phyloP scores from a whole-genome alignment of 139 green algal genomes.

The Closterium sp. region DNA sequence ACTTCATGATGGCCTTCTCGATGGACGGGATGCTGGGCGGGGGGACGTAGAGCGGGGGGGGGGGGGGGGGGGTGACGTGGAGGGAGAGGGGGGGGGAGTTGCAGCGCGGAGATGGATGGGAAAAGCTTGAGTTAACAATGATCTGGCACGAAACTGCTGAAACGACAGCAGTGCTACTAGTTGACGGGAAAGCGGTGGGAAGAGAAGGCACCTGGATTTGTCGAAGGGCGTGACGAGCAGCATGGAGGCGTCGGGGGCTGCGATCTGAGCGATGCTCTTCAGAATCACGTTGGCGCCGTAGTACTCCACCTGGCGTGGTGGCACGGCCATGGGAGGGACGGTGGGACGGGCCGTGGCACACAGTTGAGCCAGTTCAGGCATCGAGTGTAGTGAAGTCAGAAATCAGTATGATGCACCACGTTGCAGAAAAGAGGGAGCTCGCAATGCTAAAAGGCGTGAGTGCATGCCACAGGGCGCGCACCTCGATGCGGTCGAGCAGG shows the following conservation, averaged over 20 bases:
- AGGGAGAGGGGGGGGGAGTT: background rate
- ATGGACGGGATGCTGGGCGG: slow-evolving; percentile 36
- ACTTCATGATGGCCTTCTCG: slow-evolving; percentile 64
- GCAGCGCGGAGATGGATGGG: background rate
- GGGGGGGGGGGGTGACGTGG: too few species aligned
- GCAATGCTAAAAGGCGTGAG: too few species aligned
- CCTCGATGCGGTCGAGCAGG: slow-evolving; percentile 88
- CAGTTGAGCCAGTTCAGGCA: background rate
- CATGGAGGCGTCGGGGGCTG: slow-evolving; percentile 76
- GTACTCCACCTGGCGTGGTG: slow-evolving; percentile 72
- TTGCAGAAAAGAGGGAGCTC: too few species aligned
- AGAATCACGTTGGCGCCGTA: slow-evolving; percentile 81
- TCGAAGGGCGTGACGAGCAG: slow-evolving; percentile 91
- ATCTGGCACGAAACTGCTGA: too few species aligned
- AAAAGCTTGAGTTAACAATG: too few species aligned
- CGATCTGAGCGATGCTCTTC: slow-evolving; percentile 81
- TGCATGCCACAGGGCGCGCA: too few species aligned
- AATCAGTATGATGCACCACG: too few species aligned
- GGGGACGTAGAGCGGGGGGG: background rate
- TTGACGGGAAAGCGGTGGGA: too few species aligned
- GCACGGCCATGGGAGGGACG: background rate
- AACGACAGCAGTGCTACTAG: too few species aligned
- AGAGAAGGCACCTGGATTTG: slow-evolving; percentile 53
- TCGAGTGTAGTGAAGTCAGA: background rate
- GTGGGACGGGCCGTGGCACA: background rate